Conservation (phyloP, 164 flowering plant genomes). For the Houttuynia cordata region DNA sequence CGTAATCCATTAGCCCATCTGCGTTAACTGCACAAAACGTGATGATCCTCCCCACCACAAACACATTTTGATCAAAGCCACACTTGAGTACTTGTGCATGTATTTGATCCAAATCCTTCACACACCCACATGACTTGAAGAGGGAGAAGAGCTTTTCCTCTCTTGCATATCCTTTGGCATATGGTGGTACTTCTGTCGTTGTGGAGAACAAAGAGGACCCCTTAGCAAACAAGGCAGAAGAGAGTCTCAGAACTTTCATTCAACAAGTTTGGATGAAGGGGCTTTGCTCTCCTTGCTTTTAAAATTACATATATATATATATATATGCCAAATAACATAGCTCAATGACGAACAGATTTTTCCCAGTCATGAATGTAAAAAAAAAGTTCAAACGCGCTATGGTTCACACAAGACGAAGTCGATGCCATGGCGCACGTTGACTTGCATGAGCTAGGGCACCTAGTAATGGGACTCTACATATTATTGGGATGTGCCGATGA, state of each 20-base stretch:
- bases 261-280: neutral
- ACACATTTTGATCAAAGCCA: slow-evolving; percentile 33
- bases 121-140: slow-evolving; percentile 24
- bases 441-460: too few species aligned
- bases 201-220: too few species aligned
- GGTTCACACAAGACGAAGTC: too few species aligned
- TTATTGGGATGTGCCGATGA: too few species aligned
- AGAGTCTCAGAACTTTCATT: neutral
- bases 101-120: slow-evolving; percentile 25
- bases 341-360: too few species aligned
- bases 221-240: neutral
- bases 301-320: too few species aligned
- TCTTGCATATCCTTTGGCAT: slow-evolving; percentile 1
- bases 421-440: too few species aligned
- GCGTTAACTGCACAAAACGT: slow-evolving; percentile 30
- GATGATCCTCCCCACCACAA: slow-evolving; percentile 32
- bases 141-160: slow-evolving; percentile 20
- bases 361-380: too few species aligned
- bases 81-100: slow-evolving; percentile 31
- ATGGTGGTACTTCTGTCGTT: too few species aligned
- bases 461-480: too few species aligned
- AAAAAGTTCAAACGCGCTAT: too few species aligned
- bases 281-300: neutral
- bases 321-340: too few species aligned
- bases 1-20: slow-evolving; percentile 35